Evolutionary conservation across 768 basidiomycete genomes (phyloP).

Genomic region (Auriscalpium orientale): DNA sequence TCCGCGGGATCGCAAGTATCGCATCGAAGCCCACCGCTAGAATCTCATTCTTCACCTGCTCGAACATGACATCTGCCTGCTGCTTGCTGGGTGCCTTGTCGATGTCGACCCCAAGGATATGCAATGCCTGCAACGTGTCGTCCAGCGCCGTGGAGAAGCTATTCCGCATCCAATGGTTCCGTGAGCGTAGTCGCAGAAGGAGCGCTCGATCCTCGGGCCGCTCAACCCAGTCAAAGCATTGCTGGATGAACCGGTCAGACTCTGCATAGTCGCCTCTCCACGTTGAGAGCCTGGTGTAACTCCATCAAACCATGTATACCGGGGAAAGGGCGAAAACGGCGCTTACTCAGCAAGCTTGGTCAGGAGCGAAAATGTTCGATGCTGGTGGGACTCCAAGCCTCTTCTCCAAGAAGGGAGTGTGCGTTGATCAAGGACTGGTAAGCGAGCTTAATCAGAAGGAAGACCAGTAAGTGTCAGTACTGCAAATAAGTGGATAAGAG

Average conservation of each 20-base stretch:
- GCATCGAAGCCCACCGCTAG: constrained; percentile 62
- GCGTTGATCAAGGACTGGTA: constrained; percentile 57
- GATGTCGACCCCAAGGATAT: constrained; percentile 54
- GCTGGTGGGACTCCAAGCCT: constrained; percentile 46
- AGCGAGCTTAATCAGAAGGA: constrained; percentile 37
- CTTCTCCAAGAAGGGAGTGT: constrained; percentile 40
- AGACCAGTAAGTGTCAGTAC: background rate
- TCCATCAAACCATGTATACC: background rate
- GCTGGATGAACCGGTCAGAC: constrained; percentile 46
- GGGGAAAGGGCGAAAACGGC: background rate
- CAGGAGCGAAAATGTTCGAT: constrained; percentile 44
- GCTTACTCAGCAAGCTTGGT: constrained; percentile 58
- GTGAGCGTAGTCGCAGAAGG: constrained; percentile 50
- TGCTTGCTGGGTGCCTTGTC: constrained; percentile 42
- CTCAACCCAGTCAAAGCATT: constrained; percentile 43
- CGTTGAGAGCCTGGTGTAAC: constrained; percentile 39
- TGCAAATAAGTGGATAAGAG: background rate
- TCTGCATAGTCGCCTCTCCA: constrained; percentile 57
- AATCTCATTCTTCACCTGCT: constrained; percentile 64
- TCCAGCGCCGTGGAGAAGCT: constrained; percentile 48
- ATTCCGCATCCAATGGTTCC: constrained; percentile 56
- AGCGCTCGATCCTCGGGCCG: constrained; percentile 49
- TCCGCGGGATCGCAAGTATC: constrained; percentile 54
- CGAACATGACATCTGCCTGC: constrained; percentile 59
- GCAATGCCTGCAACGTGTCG: constrained; percentile 53